phyloP scores from a whole-genome alignment of 2,329 filamentous ascomycete species.

The Furcasterigmium sp. region DNA sequence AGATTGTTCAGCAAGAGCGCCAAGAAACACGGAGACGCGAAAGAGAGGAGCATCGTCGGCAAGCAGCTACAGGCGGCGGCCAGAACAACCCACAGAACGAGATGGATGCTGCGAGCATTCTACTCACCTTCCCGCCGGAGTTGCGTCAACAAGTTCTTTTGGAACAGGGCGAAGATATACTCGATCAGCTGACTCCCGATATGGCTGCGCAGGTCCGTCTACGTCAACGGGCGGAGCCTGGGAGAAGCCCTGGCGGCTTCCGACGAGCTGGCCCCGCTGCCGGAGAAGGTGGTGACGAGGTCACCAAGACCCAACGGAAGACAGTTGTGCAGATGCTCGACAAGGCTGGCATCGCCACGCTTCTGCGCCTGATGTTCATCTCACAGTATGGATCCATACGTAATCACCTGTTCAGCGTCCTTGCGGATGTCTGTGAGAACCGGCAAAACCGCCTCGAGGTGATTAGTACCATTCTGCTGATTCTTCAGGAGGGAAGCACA shows the following conservation, averaged over 20 bases:
- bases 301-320: slow-evolving; percentile 67
- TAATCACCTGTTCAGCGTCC: slow-evolving; percentile 76
- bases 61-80: slow-evolving; percentile 50
- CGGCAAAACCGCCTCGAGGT: slow-evolving; percentile 94
- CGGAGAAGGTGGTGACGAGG: slow-evolving; percentile 30
- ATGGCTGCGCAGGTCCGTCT: slow-evolving; percentile 77
- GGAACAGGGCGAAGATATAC: slow-evolving; percentile 84
- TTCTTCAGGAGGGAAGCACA: slow-evolving; percentile 90
- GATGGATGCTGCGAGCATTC: slow-evolving; percentile 89
- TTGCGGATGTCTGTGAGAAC: slow-evolving; percentile 91
- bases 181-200: slow-evolving; percentile 78
- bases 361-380: slow-evolving; percentile 97
- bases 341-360: slow-evolving; percentile 90
- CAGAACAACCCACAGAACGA: slow-evolving; percentile 53
- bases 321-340: slow-evolving; percentile 95
- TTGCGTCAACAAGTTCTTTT: slow-evolving; percentile 83
- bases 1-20: slow-evolving; percentile 86
- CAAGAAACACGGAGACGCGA: slow-evolving; percentile 84
- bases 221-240: slow-evolving; percentile 7
- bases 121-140: slow-evolving; percentile 80
- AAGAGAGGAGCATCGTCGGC: slow-evolving; percentile 72
- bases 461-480: slow-evolving; percentile 84
- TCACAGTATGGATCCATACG: slow-evolving; percentile 84
- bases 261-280: slow-evolving; percentile 7
- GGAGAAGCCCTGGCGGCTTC: slow-evolving; percentile 20